Base-by-base conservation (phyloP, 164 flowering plant species). In the Magnolia sinica region DNA sequence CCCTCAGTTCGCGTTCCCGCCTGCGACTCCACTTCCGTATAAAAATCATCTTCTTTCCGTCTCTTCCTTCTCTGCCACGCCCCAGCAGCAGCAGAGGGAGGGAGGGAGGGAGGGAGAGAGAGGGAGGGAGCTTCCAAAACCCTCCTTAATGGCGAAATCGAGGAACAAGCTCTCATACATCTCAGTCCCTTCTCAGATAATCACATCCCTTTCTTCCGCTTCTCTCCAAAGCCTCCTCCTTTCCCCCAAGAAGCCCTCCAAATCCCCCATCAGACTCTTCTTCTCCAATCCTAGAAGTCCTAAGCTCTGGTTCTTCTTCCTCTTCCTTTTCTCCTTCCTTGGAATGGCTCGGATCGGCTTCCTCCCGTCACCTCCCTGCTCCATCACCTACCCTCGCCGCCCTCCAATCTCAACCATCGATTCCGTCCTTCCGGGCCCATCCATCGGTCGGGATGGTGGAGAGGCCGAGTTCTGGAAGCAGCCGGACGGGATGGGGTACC, bases 401-500 rank as follows among this genome's bases (percentile, higher is more conserved):
- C 11, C n/a, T 6, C 18, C 8, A 9, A 31, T 68, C 49, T 18
- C 71, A 29, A 37, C 50, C 19, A 59, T 66, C 31, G 50, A 29
- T 29, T 68, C 71, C 8, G 50, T 18, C 29, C 49, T 18, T 23
- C n/a, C 50, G 19, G 3, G 10, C 50, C 16, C 49, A 45, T 16
- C 70, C 31, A 69, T 16, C 76, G 37, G 70, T 8, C 51, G 2
- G 20, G 59, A 72, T 68, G 71, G 29, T 5, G 70, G 8, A 29
- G 70, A 75, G 59, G 75, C 65, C 75, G 79, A 83, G 72, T 94
- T 96, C 64, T 93, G 98, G 99, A 83, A 82, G 82, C 98, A 94
- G 81, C 98, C 96, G 1, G 91, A 93, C 67, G 93, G 97, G 22
- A 63, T 91, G 82, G 97, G 98, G 9, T 96, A 89, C 73, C 82